These are phyloP conservation scores for Calonectria hawksworthii DNA, from an alignment of 2,329 filamentous ascomycete species.

Conservation along the genomic window DNA sequence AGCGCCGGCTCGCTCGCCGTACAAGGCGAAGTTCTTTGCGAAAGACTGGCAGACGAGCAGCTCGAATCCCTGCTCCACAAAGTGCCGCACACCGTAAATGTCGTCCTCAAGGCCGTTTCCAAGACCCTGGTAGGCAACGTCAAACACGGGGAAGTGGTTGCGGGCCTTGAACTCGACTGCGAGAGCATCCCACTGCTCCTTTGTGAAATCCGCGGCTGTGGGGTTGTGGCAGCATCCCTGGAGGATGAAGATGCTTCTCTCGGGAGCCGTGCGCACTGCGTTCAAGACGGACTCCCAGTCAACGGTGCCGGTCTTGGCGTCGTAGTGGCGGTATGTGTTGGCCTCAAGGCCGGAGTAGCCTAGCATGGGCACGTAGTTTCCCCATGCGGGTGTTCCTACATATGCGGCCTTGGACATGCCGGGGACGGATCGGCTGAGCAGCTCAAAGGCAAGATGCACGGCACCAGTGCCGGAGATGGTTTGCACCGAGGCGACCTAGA, in stretches of 20 bases:
- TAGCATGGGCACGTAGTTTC: constrained; percentile 51
- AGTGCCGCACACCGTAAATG: constrained; percentile 44
- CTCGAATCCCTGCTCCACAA: constrained; percentile 47
- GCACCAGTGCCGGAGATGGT: constrained; percentile 56
- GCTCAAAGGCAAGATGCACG: constrained; percentile 51
- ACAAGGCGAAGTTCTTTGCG: constrained; percentile 56
- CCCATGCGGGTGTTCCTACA: constrained; percentile 47
- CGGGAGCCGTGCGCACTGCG: constrained; percentile 42
- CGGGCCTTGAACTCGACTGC: constrained; percentile 30
- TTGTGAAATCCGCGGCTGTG: constrained; percentile 50
- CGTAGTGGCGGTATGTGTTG: constrained; percentile 49
- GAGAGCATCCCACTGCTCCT: constrained; percentile 49
- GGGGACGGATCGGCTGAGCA: constrained; percentile 44
- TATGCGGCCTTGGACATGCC: constrained; percentile 45
- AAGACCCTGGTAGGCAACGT: constrained; percentile 55
- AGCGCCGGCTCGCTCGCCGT: constrained; percentile 52
- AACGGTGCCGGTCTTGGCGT: constrained; percentile 40
- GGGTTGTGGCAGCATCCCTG: constrained; percentile 56
- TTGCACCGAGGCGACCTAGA: constrained; percentile 51
- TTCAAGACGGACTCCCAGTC: constrained; percentile 45
- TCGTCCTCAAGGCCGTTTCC: constrained; percentile 51
- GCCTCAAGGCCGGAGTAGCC: constrained; percentile 46
- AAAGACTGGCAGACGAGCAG: constrained; percentile 53
- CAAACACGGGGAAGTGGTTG: constrained; percentile 50
- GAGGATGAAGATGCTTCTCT: constrained; percentile 51